Base-by-base conservation (phyloP, 106 monocot species). In the Acanthochlamys bracteata region DNA sequence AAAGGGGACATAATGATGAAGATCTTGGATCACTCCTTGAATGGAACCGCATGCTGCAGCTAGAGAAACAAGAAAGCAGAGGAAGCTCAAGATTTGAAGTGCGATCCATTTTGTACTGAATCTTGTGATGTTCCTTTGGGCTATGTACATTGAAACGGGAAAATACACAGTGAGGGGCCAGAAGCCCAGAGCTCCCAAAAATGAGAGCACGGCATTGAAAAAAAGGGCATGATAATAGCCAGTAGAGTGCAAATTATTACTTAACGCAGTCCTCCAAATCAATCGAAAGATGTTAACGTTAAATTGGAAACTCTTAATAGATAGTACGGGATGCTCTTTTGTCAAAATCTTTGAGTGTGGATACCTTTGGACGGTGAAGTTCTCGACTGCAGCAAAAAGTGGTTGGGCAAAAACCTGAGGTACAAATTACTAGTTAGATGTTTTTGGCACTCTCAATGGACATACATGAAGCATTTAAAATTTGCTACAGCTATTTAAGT, bases 131-230 rank as follows among this genome's bases (percentile, higher is more conserved):
- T 67, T 52, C 43, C 41, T 74, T 22, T 59, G 74, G 9, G 61
- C 14, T 3, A 88, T 78, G 74, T 78, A 88, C 88, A 88, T 88
- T 55, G 80, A 71, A 6, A 83, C 56, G 0, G 83, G 87, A 27
- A 83, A 83, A 43, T 80, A 80, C 17, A 87, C 82, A 0, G 87
- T 87, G 8, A 87, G 74, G 16, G 88, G 88, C 83, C 88, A 88
- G 69, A 88, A 88, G 22, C 72, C 77, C 11, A 83, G 22, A 4
- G 88, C 80, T 9, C 88, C 88, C 25, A 88, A 43, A 41, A 88
- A 78, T 0, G 54, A 71, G 6, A 88, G 71, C 17, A 88, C 60
- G 23, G 77, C 88, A 24, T 83, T 88, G 83, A 88, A 88, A 78
- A 89, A 89, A 6, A n/a, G n/a, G 88, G 88, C 78, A 89, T 41